phyloP scores from a whole-genome alignment of 2,329 filamentous ascomycete genomes.

The Falciphora oryzae region DNA sequence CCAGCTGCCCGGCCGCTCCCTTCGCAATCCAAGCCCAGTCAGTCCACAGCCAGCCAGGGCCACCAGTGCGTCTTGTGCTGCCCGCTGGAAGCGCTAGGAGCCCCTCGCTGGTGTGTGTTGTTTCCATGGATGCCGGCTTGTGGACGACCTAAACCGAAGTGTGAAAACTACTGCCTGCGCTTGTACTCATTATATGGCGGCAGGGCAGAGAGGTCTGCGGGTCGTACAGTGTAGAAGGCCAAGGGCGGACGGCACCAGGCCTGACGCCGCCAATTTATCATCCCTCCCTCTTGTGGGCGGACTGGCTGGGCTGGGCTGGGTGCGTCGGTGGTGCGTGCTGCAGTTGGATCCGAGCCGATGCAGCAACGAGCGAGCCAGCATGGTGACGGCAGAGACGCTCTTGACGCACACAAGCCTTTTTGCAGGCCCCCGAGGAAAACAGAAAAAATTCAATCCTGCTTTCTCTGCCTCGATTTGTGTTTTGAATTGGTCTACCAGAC shows the following conservation, averaged over 20 bases:
- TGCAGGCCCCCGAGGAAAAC: background rate
- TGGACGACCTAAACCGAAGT: background rate
- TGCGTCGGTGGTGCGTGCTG: background rate
- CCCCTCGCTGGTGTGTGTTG: background rate
- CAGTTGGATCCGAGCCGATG: background rate
- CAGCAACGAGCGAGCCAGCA: background rate
- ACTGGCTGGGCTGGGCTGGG: background rate
- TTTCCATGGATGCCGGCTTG: conserved; percentile 1
- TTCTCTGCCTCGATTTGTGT: background rate
- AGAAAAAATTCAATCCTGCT: background rate
- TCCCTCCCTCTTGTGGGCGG: background rate
- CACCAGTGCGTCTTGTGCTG: background rate
- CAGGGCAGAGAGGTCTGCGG: background rate
- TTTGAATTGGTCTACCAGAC: background rate
- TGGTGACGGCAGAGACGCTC: background rate
- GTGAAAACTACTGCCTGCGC: background rate
- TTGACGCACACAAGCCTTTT: background rate
- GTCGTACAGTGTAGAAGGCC: background rate
- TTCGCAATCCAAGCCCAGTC: background rate
- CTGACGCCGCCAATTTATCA: background rate
- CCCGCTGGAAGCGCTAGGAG: background rate
- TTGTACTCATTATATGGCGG: background rate
- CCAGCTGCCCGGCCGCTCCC: too few species aligned
- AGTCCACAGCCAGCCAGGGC: background rate
- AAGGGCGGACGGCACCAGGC: background rate